Evolutionary conservation across 1,139 yeast genomes (phyloP).

Genomic region (Eremothecium coryli): DNA sequence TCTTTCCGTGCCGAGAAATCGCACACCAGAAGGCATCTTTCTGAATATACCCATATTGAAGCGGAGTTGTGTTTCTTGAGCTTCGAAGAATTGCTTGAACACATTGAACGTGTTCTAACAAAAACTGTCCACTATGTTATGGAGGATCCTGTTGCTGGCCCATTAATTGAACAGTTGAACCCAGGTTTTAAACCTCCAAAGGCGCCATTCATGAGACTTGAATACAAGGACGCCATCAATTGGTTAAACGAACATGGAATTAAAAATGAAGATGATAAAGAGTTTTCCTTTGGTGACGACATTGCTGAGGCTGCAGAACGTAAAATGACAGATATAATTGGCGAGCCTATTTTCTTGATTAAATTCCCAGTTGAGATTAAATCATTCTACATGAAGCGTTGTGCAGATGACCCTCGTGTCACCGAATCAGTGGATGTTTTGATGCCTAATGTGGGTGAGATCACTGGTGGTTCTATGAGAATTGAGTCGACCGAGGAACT

Average conservation of each 20-base stretch:
- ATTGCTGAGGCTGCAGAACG: conserved; percentile 99
- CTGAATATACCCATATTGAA: conserved; percentile 96
- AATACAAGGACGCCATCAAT: conserved; percentile 79
- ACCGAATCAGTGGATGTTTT: conserved; percentile 96
- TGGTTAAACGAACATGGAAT: conserved; percentile 96
- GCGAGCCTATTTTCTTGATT: conserved; percentile 81
- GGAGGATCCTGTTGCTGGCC: conserved; percentile 87
- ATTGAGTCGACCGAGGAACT: conserved; percentile 74
- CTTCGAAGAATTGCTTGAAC: conserved; percentile 77
- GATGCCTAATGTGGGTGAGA: conserved; percentile 98
- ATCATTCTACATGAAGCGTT: conserved; percentile 95
- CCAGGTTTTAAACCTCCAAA: conserved; percentile 78
- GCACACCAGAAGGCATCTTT: conserved; percentile 95
- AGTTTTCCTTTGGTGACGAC: conserved; percentile 94
- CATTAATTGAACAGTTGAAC: conserved; percentile 82
- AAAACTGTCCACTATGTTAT: conserved; percentile 64
- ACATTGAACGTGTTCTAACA: conserved; percentile 72
- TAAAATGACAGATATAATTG: conserved; percentile 92
- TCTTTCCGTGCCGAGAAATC: conserved; percentile 99
- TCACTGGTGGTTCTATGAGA: conserved; percentile 99
- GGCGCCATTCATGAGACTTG: conserved; percentile 84
- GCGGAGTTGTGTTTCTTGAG: conserved; percentile 81
- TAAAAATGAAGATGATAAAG: conserved; percentile 87
- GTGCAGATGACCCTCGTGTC: conserved; percentile 82
- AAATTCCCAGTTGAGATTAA: conserved; percentile 96